These are phyloP conservation scores for Epicoccum sorghinum DNA, from an alignment of 2,329 filamentous ascomycete species.

Conservation along the genomic window DNA sequence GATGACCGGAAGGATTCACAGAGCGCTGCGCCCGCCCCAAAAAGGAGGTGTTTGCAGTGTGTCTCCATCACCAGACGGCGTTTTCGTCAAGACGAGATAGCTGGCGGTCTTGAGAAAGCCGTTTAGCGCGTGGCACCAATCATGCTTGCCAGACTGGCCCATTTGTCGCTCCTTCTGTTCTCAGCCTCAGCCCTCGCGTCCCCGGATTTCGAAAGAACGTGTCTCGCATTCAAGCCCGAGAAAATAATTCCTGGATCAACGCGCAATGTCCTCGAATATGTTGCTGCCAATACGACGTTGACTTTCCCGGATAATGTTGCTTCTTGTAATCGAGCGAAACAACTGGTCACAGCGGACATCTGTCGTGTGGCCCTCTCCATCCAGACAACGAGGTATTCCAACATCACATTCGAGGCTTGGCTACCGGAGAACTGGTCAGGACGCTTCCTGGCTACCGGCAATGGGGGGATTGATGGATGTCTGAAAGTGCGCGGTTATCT, in stretches of 20 bases:
- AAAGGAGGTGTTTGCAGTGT: neutral
- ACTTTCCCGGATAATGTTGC: conserved; percentile 47
- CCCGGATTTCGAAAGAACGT: conserved; percentile 20
- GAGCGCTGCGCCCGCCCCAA: neutral
- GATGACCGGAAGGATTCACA: neutral
- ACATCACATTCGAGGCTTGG: conserved; percentile 53
- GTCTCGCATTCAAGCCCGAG: conserved; percentile 29
- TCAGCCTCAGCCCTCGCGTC: conserved; percentile 1
- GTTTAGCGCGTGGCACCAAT: neutral
- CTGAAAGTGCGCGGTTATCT: conserved; percentile 18
- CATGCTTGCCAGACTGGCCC: conserved; percentile 8
- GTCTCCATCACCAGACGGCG: neutral
- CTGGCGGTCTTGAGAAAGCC: neutral
- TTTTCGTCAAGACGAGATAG: neutral
- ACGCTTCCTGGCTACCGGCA: conserved; percentile 48
- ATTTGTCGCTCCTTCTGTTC: conserved; percentile 8
- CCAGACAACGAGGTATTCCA: conserved; percentile 46
- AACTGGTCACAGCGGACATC: conserved; percentile 46
- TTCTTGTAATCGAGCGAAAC: conserved; percentile 43
- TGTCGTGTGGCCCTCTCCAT: conserved; percentile 54
- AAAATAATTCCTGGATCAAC: conserved; percentile 20
- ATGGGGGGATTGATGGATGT: conserved; percentile 53
- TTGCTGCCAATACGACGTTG: conserved; percentile 48
- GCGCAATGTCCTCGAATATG: conserved; percentile 37
- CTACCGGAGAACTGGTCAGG: conserved; percentile 47